Conservation (phyloP, 352 stramenopile genomes). For the Phytophthora sp. region DNA sequence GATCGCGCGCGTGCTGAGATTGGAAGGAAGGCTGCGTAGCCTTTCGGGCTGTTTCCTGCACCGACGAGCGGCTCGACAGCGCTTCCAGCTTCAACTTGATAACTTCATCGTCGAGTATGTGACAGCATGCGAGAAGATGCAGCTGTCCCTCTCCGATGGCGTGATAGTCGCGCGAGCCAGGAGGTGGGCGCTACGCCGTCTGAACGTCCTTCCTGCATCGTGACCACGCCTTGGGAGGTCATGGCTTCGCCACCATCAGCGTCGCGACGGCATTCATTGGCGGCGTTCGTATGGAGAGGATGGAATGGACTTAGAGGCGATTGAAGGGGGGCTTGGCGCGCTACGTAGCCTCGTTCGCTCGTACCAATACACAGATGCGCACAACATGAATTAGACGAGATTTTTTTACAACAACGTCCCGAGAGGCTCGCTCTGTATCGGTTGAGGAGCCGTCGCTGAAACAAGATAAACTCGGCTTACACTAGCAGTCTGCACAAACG, state of each 20-base stretch:
- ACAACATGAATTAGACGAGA: background rate
- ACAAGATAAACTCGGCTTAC: too few relatives aligned
- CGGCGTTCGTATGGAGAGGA: background rate
- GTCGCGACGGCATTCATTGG: background rate
- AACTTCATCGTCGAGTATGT: background rate
- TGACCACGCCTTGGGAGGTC: background rate
- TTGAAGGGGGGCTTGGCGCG: background rate
- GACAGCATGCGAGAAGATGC: background rate
- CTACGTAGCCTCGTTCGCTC: background rate
- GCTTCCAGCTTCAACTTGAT: background rate
- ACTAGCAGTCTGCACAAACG: too few relatives aligned
- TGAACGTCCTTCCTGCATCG: background rate
- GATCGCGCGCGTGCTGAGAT: background rate
- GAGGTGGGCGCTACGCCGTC: background rate
- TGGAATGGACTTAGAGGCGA: background rate
- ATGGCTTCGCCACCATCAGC: background rate
- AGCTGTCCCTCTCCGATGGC: background rate
- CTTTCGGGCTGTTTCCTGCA: background rate
- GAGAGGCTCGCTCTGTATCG: too few relatives aligned
- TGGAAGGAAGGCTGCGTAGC: background rate
- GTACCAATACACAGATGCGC: background rate
- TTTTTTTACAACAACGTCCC: slow-evolving; percentile 8
- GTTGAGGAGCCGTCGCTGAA: too few relatives aligned
- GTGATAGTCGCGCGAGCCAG: background rate
- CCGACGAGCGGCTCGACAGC: background rate